These are phyloP conservation scores for Euryodendron excelsum DNA, from an alignment of 148 eudicot species.

Conservation along the genomic window DNA sequence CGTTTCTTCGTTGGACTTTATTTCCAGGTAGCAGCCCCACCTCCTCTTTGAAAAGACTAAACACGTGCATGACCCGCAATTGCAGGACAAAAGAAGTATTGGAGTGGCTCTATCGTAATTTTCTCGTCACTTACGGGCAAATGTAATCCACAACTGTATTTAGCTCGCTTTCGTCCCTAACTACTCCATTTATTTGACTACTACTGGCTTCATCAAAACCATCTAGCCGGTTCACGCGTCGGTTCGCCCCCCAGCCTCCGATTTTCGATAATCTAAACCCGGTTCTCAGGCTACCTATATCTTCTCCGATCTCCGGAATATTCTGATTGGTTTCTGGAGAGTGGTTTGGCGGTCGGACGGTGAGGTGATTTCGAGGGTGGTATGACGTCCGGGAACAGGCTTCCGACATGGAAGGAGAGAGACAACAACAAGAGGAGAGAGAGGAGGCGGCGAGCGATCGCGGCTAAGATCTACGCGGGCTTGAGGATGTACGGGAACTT, in stretches of 20 bases:
- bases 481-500: conserved; percentile 76
- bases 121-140: not conserved
- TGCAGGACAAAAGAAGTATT: conserved; percentile 9
- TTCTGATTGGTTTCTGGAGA: not conserved
- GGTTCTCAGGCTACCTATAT: not conserved
- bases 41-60: conserved; percentile 30
- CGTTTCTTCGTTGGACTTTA: not conserved
- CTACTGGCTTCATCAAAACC: not conserved
- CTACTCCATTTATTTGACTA: conserved; percentile 8
- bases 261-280: not conserved
- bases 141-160: not conserved
- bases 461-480: conserved; percentile 89
- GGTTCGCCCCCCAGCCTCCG: not conserved
- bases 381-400: conserved; percentile 76
- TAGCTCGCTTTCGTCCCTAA: conserved; percentile 4
- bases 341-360: not conserved
- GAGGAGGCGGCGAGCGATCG: conserved; percentile 84
- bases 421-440: conserved; percentile 93
- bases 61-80: conserved; percentile 51
- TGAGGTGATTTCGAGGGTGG: no score
- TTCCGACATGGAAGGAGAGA: conserved; percentile 92
- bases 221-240: not conserved
- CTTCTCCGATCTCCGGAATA: not conserved
- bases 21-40: conserved; percentile 13
- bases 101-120: conserved; percentile 39